Evolutionary conservation across 129 eudicot species (phyloP), one percentile per base, ranked within the genome.

Genomic region (Lactuca sativa): DNA sequence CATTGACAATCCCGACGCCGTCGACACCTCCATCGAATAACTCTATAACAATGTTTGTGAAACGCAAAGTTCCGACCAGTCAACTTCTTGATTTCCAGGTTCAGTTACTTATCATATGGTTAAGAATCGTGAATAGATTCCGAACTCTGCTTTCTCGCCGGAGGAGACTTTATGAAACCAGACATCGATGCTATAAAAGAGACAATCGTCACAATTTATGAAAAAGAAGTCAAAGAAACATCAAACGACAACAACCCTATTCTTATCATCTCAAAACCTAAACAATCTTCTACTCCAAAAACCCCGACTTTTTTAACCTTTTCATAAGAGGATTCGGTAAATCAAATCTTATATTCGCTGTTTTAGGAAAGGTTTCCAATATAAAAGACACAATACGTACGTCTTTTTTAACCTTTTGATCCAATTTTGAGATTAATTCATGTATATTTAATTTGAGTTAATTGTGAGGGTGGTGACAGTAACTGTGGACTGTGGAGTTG

Each of bases 81-180:
- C 92, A 4, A 96, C 89, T 10, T 25, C 30, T 25, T 25, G 2
- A 25, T 0, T 25, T 87, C 95, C 0, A 80, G 74, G 61, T 73
- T 73, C 38, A 89, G 98, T 66, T 85, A 70, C 75, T 66, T 86
- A 25, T 89, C 95, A 1, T 83, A 89, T 59, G 98, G 95, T 14
- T 87, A 87, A 3, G 97, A 93, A 41, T 93, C 95, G 21, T 78
- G 96, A 7, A 89, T 89, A 16, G 95, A 93, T 41, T 88, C 92
- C 1, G 95, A 93, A 61, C 61, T 93, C 14, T 67, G 88, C 4
- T 83, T 70, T 77, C 82, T 86, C 12, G 97, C 86, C 3, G 93
- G 85, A 5, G 92, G 83, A 6, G 87, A 88, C 33, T 71, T 51
- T 30, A 69, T 41, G 7, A 83, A 68, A 44, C 58, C 56, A 8